Evolutionary conservation across 23 red algal genomes (phyloP).

Genomic region (Chondrus crispus): DNA sequence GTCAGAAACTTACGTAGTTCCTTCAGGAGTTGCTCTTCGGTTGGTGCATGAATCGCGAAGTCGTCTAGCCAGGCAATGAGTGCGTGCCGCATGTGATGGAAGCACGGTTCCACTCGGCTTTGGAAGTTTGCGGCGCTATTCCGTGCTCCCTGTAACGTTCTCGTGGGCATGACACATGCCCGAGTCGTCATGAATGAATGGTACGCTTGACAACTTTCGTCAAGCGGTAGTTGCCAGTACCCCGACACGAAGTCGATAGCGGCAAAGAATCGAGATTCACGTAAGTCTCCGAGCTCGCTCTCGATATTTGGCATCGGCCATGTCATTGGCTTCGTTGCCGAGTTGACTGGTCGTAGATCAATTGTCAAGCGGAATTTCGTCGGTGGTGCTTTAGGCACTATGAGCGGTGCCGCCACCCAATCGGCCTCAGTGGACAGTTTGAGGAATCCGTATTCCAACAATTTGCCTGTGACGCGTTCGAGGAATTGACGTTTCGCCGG

Average conservation of each 20-base stretch:
- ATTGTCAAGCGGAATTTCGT: neutral
- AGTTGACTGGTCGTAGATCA: neutral
- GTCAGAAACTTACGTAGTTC: slow-evolving; percentile 3
- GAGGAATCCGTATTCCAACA: slow-evolving; percentile 11
- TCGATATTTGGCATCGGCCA: slow-evolving; percentile 11
- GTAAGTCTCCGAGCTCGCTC: neutral
- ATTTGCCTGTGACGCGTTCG: neutral
- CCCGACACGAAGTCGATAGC: neutral
- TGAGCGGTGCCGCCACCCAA: slow-evolving; percentile 15
- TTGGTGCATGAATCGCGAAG: neutral
- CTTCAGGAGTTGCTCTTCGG: neutral
- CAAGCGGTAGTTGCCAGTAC: slow-evolving; percentile 11
- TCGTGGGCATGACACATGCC: neutral
- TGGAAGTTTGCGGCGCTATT: slow-evolving; percentile 40
- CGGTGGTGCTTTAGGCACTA: slow-evolving; percentile 1
- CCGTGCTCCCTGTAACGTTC: neutral
- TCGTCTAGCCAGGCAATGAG: slow-evolving; percentile 25
- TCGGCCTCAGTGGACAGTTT: neutral
- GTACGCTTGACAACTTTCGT: neutral
- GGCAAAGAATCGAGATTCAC: neutral
- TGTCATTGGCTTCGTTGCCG: neutral
- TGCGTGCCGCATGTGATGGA: neutral
- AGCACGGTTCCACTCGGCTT: neutral
- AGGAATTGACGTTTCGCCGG: neutral
- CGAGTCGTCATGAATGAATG: neutral